Evolutionary conservation across 768 basidiomycete genomes (phyloP).

Genomic region (Tephrocybe rancida): DNA sequence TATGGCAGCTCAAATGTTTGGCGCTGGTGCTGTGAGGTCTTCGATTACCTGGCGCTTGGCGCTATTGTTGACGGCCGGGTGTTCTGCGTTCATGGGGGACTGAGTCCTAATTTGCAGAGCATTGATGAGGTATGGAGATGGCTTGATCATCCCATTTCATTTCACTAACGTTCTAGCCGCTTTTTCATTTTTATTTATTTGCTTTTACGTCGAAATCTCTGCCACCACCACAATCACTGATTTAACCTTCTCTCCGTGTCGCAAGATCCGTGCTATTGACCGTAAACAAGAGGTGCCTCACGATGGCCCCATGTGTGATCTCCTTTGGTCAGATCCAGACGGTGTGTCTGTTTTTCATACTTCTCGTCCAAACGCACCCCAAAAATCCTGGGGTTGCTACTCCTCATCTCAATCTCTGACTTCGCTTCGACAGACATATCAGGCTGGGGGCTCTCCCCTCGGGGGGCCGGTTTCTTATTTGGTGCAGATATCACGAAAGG

Average conservation of each 20-base stretch:
- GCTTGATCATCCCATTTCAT: constrained; percentile 1
- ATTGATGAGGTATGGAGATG: constrained; percentile 78
- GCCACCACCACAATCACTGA: not conserved
- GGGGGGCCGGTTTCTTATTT: constrained; percentile 95
- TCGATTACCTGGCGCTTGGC: constrained; percentile 93
- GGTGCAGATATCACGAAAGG: constrained; percentile 88
- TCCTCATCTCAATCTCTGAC: not conserved
- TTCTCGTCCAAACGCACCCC: not conserved
- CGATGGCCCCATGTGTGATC: constrained; percentile 98
- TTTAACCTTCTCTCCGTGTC: not conserved
- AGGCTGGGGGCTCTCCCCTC: constrained; percentile 97
- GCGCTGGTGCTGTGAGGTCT: constrained; percentile 98
- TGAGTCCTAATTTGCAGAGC: constrained; percentile 84
- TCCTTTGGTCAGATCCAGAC: constrained; percentile 99
- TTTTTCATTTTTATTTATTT: not conserved
- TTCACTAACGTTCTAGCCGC: constrained; percentile 1
- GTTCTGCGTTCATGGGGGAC: constrained; percentile 96
- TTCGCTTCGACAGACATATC: constrained; percentile 70
- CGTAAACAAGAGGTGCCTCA: constrained; percentile 97
- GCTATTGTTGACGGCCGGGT: constrained; percentile 97
- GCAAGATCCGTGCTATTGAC: constrained; percentile 90
- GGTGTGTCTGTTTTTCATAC: constrained; percentile 50
- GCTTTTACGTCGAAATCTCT: not conserved
- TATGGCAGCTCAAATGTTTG: constrained; percentile 94
- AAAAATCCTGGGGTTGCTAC: not conserved